phyloP scores from a whole-genome alignment of 108 stramenopile species.

The Bacterosira constricta region DNA sequence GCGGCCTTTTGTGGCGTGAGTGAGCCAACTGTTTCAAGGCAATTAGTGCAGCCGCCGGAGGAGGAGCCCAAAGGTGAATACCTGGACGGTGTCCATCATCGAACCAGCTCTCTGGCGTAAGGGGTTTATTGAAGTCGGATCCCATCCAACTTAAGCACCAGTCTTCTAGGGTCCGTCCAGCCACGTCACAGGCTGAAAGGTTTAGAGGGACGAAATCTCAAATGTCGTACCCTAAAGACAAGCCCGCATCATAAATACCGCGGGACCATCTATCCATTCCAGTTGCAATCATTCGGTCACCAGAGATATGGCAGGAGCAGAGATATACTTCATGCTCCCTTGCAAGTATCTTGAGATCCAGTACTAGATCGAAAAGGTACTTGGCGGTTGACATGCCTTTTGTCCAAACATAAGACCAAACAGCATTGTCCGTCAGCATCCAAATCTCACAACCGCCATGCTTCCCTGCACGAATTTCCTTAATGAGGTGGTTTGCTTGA shows the following conservation, averaged over 20 bases:
- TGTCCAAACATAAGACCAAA: not conserved
- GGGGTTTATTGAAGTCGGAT: not conserved
- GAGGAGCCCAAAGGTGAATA: constrained; percentile 3
- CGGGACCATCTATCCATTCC: not conserved
- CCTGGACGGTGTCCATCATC: not conserved
- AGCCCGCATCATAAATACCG: not conserved
- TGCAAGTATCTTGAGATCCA: not conserved
- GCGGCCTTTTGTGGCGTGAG: not conserved
- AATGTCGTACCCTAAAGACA: not conserved
- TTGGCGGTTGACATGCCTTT: constrained; percentile 2
- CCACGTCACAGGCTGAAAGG: not conserved
- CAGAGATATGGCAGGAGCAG: constrained; percentile 2
- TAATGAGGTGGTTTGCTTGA: not conserved
- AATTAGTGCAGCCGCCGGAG: constrained; percentile 5
- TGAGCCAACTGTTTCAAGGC: not conserved
- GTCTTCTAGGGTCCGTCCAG: no score
- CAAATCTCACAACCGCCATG: constrained; percentile 3
- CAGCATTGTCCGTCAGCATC: not conserved
- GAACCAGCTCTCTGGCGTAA: not conserved
- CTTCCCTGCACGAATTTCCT: not conserved
- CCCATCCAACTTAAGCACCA: not conserved
- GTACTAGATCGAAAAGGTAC: not conserved
- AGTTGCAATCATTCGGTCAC: not conserved
- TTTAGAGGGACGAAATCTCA: not conserved
- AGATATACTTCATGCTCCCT: constrained; percentile 2